Percentiles rank a stretch among this genome's conserved stretches.
phyloP scores from a whole-genome alignment of 495 filamentous ascomycete species.

The Xanthoparmelia taractica region DNA sequence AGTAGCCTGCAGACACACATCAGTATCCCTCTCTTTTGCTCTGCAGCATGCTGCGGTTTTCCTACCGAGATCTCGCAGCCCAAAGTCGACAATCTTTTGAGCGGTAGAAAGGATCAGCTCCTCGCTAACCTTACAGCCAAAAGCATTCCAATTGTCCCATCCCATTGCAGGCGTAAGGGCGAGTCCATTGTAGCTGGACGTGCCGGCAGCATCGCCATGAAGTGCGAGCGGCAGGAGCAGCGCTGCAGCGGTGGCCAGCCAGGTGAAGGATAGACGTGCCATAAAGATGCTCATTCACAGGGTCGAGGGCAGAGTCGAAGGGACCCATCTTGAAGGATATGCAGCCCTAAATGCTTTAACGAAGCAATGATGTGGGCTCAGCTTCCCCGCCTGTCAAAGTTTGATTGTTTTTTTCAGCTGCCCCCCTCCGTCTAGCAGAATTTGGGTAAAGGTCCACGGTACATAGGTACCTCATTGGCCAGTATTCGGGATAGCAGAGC shows the following conservation, averaged over 20 bases:
- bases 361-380: neutral
- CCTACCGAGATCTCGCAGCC: conserved; percentile 38
- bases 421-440: neutral
- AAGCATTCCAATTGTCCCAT: conserved; percentile 49
- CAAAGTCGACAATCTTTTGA: conserved; percentile 41
- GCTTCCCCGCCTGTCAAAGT: neutral
- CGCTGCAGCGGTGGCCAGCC: neutral
- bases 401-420: neutral
- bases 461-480: neutral
- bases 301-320: neutral
- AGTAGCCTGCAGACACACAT: conserved; percentile 36
- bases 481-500: neutral
- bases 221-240: neutral
- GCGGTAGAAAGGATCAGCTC: conserved; percentile 42
- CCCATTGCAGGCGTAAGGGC: conserved; percentile 39
- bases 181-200: conserved; percentile 35
- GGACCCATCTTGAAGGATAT: neutral
- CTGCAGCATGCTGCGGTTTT: neutral
- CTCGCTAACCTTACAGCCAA: conserved; percentile 45
- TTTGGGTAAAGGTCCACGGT: neutral
- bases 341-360: neutral
- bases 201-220: neutral
- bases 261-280: neutral
- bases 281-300: neutral
- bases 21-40: neutral